Percentiles rank a stretch among this genome's conserved stretches.
Conservation (phyloP, 2,329 filamentous ascomycete genomes). For the Colletotrichum eremochloae region DNA sequence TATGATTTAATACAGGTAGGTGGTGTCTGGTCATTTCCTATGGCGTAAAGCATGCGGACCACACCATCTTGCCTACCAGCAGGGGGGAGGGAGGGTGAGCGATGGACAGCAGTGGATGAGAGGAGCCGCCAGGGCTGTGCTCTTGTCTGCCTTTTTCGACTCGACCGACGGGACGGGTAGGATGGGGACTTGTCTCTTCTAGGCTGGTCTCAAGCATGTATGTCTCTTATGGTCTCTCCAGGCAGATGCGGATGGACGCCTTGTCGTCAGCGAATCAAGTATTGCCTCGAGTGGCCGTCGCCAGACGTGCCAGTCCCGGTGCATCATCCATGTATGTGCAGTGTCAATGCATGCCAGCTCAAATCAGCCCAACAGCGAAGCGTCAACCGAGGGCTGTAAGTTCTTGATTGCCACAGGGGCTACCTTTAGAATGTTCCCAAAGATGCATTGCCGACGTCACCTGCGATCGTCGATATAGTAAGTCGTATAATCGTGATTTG, state of each 20-base stretch:
- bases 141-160: slow-evolving; percentile 20
- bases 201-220: slow-evolving; percentile 16
- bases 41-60: slow-evolving; percentile 15
- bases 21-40: slow-evolving; percentile 10
- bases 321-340: background rate
- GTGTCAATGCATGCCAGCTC: slow-evolving; percentile 14
- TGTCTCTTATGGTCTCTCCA: slow-evolving; percentile 21
- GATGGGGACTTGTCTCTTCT: slow-evolving; percentile 17
- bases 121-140: slow-evolving; percentile 33
- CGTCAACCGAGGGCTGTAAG: background rate
- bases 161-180: slow-evolving; percentile 2
- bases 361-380: background rate
- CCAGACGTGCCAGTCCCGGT: slow-evolving; percentile 2
- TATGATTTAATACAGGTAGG: slow-evolving; percentile 26
- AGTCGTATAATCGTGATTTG: slow-evolving; percentile 5
- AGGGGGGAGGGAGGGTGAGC: slow-evolving; percentile 17
- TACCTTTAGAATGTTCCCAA: background rate
- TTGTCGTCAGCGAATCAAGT: slow-evolving; percentile 24
- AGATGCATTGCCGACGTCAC: slow-evolving; percentile 1
- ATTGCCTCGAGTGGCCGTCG: background rate
- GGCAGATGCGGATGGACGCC: slow-evolving; percentile 28
- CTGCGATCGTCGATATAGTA: background rate
- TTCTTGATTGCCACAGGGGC: background rate
- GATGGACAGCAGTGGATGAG: slow-evolving; percentile 17
- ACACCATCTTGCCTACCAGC: slow-evolving; percentile 14